A percentile compares a stretch with the other conserved stretches of the same genome.
Conservation (phyloP, 202 grass and related monocot genomes). For the Cymbopogon flexuosus region DNA sequence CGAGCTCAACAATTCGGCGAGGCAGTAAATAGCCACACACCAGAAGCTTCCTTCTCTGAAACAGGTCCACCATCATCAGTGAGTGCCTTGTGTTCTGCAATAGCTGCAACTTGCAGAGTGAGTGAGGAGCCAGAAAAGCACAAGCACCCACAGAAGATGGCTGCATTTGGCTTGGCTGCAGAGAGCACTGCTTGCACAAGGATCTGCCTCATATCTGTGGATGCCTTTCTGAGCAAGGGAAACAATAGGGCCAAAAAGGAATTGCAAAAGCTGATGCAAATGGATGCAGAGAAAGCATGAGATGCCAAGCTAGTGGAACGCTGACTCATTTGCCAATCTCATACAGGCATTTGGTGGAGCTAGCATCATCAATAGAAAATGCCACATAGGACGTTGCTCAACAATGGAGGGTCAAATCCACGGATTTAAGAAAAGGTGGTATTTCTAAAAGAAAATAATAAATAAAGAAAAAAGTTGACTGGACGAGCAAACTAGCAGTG, state of each 20-base stretch:
- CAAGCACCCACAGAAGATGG: constrained; percentile 35
- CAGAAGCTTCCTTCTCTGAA: constrained; percentile 36
- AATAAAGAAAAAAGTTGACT: constrained; percentile 26
- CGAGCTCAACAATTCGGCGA: constrained; percentile 10
- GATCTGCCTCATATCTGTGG: constrained; percentile 35
- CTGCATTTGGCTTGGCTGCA: neutral
- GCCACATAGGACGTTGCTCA: constrained; percentile 16
- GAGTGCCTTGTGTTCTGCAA: constrained; percentile 26
- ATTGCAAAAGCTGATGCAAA: constrained; percentile 35
- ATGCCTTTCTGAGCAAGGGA: constrained; percentile 39
- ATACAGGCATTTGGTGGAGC: constrained; percentile 38
- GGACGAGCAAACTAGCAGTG: constrained; percentile 24
- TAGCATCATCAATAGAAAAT: constrained; percentile 47
- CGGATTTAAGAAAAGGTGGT: neutral
- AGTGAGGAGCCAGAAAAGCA: constrained; percentile 37
- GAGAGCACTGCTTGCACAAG: constrained; percentile 33
- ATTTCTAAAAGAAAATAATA: neutral
- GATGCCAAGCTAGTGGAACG: constrained; percentile 79
- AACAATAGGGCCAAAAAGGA: constrained; percentile 36
- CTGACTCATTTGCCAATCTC: constrained; percentile 61
- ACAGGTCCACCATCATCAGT: constrained; percentile 24
- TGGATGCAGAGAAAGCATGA: constrained; percentile 50
- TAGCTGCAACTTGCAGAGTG: constrained; percentile 41
- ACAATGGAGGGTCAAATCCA: constrained; percentile 28
- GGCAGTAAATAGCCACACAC: constrained; percentile 7